Conservation (phyloP, 2,329 filamentous ascomycete genomes). For the Leptographium radiaticola region DNA sequence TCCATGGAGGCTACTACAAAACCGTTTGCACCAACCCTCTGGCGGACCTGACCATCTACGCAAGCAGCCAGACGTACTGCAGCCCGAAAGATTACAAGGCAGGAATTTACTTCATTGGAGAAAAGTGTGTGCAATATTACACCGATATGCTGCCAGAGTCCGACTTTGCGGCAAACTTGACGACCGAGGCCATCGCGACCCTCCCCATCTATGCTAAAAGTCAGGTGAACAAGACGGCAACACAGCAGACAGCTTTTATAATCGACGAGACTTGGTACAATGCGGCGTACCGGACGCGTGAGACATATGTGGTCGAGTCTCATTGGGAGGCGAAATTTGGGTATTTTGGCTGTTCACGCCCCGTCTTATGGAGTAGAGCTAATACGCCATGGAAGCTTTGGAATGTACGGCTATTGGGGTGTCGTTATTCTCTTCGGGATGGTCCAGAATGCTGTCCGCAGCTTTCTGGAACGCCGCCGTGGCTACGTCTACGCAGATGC, state of each 20-base stretch:
- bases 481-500: neutral
- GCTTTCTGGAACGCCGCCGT: neutral
- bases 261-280: neutral
- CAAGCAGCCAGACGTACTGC: neutral
- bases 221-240: neutral
- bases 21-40: neutral
- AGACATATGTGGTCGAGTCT: neutral
- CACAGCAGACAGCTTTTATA: neutral
- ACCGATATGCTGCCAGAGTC: neutral
- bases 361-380: neutral
- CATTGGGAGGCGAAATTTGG: neutral
- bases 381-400: neutral
- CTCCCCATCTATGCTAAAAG: neutral
- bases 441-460: neutral
- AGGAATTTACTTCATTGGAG: neutral
- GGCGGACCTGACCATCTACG: neutral
- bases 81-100: neutral
- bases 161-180: neutral
- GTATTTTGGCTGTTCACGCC: neutral
- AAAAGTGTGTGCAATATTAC: neutral
- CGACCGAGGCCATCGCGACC: neutral
- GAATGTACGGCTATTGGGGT: slow-evolving; percentile 4
- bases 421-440: slow-evolving; percentile 1
- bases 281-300: neutral
- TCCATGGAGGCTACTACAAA: neutral